Conservation (phyloP, 2,329 filamentous ascomycete species). For the Arthrinium puccinioides region DNA sequence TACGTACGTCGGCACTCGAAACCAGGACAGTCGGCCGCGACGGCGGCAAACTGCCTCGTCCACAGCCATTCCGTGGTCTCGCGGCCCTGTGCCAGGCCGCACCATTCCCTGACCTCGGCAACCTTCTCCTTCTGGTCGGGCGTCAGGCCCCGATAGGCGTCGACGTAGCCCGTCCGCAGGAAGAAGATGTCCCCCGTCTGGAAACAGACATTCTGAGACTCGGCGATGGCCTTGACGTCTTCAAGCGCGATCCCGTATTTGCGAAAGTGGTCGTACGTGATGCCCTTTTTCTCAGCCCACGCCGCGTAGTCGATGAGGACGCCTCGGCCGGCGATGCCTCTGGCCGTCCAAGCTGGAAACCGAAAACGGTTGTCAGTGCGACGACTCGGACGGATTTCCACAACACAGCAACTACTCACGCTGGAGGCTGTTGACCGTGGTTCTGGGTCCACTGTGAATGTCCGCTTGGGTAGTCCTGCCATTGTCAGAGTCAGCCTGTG, state of each 20-base stretch:
- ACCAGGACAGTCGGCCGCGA: constrained; percentile 30
- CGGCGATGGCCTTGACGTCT: too few relatives aligned
- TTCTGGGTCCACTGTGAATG: too few relatives aligned
- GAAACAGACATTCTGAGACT: too few relatives aligned
- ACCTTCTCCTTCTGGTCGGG: constrained; percentile 7
- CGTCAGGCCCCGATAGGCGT: constrained; percentile 12
- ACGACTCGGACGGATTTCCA: too few relatives aligned
- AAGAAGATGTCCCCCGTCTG: background rate
- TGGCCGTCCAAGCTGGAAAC: background rate
- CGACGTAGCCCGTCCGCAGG: constrained; percentile 10
- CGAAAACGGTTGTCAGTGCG: too few relatives aligned
- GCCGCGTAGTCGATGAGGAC: background rate
- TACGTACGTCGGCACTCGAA: constrained; percentile 35
- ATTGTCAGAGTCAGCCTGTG: too few relatives aligned
- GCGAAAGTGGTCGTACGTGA: constrained; percentile 11
- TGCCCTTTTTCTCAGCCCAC: constrained; percentile 2
- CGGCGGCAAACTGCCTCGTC: constrained; percentile 31
- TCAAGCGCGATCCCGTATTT: too few relatives aligned
- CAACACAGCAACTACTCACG: too few relatives aligned
- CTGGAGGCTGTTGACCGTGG: constrained; percentile 13
- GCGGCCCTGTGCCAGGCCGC: constrained; percentile 27
- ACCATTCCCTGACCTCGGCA: constrained; percentile 9
- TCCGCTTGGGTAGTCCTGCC: too few relatives aligned
- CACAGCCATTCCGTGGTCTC: constrained; percentile 33
- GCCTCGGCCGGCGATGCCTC: constrained; percentile 2